Evolutionary conservation across 345 rosid species (phyloP), one percentile per base, ranked within the genome.

Genomic region (Theobroma cacao): DNA sequence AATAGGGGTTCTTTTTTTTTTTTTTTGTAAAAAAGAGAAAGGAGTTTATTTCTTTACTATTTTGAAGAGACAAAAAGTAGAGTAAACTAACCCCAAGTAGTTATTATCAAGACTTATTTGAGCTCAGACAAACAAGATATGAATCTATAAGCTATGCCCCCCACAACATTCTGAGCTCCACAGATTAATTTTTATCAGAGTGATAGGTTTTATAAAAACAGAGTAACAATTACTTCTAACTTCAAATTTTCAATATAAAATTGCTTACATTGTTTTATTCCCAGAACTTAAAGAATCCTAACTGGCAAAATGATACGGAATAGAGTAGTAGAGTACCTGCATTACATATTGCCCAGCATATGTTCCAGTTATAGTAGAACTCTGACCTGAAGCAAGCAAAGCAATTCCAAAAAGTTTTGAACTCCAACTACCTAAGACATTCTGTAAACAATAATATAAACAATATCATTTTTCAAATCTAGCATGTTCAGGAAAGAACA

Each of bases 321-420:
- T 28, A 52, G 31, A 15, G 52, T 40, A 10, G 24, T 63, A 76
- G 45, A 60, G 31, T 85, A 95, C 98, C 97, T 90, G 95, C 98
- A 91, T 95, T 36, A 95, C 97, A 83, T 95, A 95, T 78, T 95
- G 99, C 76, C 98, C 99, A 26, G 98, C 99, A 84, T 94, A 95
- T 47, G 98, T 95, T 82, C 99, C 99, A 0, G 99, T 95, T 76
- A 95, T 93, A 5, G 99, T 95, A 31, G 99, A 95, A 83, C 99
- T 95, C 82, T 94, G 99, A 60, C 99, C 99, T 0, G 98, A 95
- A 64, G 97, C 98, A 76, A 95, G 90, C 79, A 95, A 85, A 9
- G 98, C 99, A 69, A 95, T 71, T 20, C 95, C 98, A 67, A 96
- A 96, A 75, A 94, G 87, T 83, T 94, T 96, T 58, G 99, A 96